A percentile compares a stretch with the other conserved stretches of the same genome.
phyloP scores from a whole-genome alignment of 495 filamentous ascomycete species.

The Rostrohypoxylon terebratum region DNA sequence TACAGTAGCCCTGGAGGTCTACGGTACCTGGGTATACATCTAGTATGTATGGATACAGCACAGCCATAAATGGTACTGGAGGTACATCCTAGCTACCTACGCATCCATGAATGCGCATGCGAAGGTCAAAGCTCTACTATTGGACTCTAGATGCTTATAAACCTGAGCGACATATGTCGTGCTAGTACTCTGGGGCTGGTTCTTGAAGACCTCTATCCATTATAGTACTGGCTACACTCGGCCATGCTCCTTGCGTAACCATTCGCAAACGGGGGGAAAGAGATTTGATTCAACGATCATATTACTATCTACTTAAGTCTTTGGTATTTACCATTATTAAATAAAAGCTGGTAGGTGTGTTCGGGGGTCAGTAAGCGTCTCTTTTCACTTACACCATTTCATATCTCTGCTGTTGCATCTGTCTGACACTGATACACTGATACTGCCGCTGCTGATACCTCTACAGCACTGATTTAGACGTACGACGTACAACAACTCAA shows the following conservation, averaged over 20 bases:
- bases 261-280: slow-evolving; percentile 3
- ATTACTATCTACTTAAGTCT: slow-evolving; percentile 1
- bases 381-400: slow-evolving; percentile 28
- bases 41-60: slow-evolving; percentile 2
- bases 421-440: slow-evolving; percentile 24
- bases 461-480: slow-evolving; percentile 8
- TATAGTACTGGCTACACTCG: slow-evolving; percentile 17
- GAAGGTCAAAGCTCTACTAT: slow-evolving; percentile 29
- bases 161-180: slow-evolving; percentile 39
- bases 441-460: slow-evolving; percentile 13
- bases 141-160: slow-evolving; percentile 29
- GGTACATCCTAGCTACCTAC: neutral
- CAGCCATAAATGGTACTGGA: slow-evolving; percentile 26
- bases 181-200: slow-evolving; percentile 30
- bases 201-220: slow-evolving; percentile 6
- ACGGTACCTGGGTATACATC: no score
- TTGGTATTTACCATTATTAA: slow-evolving; percentile 24
- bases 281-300: slow-evolving; percentile 6
- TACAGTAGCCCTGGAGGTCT: no score
- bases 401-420: slow-evolving; percentile 22
- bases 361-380: slow-evolving; percentile 30
- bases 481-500: slow-evolving; percentile 25
- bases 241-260: slow-evolving; percentile 35
- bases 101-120: slow-evolving; percentile 24
- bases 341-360: slow-evolving; percentile 31